A percentile compares a stretch with the other conserved stretches of the same genome.
These are phyloP conservation scores for Neofusicoccum umdonicola DNA, from an alignment of 2,329 filamentous ascomycete genomes.

Conservation along the genomic window DNA sequence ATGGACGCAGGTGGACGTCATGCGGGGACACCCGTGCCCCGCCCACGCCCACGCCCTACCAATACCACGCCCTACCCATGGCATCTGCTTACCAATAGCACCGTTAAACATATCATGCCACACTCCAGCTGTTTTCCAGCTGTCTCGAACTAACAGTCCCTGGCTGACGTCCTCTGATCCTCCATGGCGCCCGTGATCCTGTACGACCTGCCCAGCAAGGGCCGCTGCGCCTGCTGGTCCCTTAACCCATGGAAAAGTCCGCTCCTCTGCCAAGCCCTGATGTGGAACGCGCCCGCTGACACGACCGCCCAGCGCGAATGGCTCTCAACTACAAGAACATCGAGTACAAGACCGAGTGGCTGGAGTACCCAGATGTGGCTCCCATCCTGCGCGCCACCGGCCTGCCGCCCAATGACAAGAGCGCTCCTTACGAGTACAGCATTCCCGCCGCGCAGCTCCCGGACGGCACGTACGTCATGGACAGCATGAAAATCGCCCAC, in stretches of 20 bases:
- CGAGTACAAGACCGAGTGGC: slow-evolving; percentile 67
- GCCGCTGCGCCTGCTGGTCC: slow-evolving; percentile 56
- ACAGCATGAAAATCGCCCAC: slow-evolving; percentile 60
- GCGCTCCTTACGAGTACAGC: slow-evolving; percentile 44
- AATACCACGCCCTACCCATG: not conserved
- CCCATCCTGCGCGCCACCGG: slow-evolving; percentile 52
- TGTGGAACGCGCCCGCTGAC: too few relatives aligned
- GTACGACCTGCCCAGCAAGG: slow-evolving; percentile 62
- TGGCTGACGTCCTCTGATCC: slow-evolving; percentile 1
- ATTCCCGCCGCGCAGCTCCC: slow-evolving; percentile 57
- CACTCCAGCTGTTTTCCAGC: not conserved
- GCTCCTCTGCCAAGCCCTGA: not conserved
- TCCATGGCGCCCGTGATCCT: slow-evolving; percentile 48
- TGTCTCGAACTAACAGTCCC: not conserved
- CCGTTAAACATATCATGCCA: not conserved
- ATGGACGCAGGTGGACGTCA: not conserved
- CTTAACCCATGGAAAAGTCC: slow-evolving; percentile 70
- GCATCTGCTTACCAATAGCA: not conserved
- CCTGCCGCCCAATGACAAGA: slow-evolving; percentile 46
- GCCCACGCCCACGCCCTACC: not conserved
- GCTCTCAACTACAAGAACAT: slow-evolving; percentile 66
- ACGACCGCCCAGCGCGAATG: slow-evolving; percentile 54
- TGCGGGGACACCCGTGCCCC: not conserved
- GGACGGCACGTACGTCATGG: slow-evolving; percentile 61
- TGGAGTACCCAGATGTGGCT: slow-evolving; percentile 66